Base-by-base conservation (phyloP, 2,329 filamentous ascomycete species). In the Chaetomium sp. region DNA sequence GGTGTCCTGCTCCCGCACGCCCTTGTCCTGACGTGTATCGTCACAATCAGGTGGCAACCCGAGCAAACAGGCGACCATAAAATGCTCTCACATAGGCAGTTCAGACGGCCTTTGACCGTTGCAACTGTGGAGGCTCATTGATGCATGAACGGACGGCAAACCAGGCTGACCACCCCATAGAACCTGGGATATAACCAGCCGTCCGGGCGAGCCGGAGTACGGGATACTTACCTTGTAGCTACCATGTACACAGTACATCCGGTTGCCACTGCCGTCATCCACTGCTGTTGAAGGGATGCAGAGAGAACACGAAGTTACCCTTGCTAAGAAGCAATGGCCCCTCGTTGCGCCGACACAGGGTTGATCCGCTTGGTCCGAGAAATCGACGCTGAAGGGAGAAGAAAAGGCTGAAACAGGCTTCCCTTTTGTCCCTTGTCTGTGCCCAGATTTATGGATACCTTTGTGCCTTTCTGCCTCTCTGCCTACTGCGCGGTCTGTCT, bases 111-210 rank as follows among this genome's bases (percentile, higher is more conserved):
- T 4, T 23, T 23, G 21, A 59, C 5, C 29, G 45, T 31, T 23
- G 2, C 27, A 9, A 25, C 10, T 8, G 53, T 29, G 33, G 47
- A 63, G 25, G 62, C 60, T 70, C 42, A 61, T 64, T 70, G 49
- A 61, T 64, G 67, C 65, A 67, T 57, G 25, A 19, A 19, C 33
- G 21, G 42, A 61, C n/a, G 51, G 57, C 47, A 65, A 70, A 69
- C 68, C 65, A 55, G 64, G 68, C 69, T 65, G 60, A 55, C 57
- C 55, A 63, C 57, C 47, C 64, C 61, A 66, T 64, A 68, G 53
- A 56, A 60, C 55, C 53, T 69, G 69, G 63, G 59, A 68, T 70
- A 71, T 67, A 61, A 67, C 33, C 66, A 63, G 45, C 60, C 56
- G 59, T 58, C 65, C 65, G 67, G 69, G 49, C 59, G 54, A 68